Base-by-base conservation (phyloP, 140 eudicot genomes). In the Artemisia princeps region DNA sequence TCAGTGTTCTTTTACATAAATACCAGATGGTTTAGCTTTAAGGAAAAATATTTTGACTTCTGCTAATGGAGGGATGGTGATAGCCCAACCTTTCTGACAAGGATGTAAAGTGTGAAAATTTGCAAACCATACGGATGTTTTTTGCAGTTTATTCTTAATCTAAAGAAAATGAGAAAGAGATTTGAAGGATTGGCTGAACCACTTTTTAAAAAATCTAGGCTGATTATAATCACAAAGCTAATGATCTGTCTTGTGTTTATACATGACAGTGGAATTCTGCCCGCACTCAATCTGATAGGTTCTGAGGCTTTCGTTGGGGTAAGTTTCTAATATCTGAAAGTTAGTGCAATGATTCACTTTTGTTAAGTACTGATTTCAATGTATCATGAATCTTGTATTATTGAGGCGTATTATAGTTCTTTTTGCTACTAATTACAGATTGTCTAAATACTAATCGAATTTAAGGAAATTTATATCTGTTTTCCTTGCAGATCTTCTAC, bases 231-330 rank as follows among this genome's bases (percentile, higher is more conserved):
- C 45, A 28, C 59, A 20, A 53, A 72, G 64, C 76, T 71, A 61
- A 69, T 58, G 33, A 20, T 58, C 10, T 8, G 1, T 56, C 16
- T 60, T 11, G 46, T n/a, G 1, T 66, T 67, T 40, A n/a, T 64
- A 49, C 70, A 49, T 70, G 45, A 48, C 80, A 91, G 97, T 56
- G 97, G 97, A 69, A 84, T 91, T 79, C 78, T 87, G 73, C 82
- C 95, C 0, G 95, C 97, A 0, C 74, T 91, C 45, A 91, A 81
- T 45, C 61, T 91, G 71, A 44, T 83, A 59, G 44, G 73, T 58
- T 79, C 63, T 52, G 73, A 81, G 72, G 76, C 81, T 69, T 24
- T 87, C 10, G 87, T 85, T 40, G 97, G 95, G 97, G 97, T 91
- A 83, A 71, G 96, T 64, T 60, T 72, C 50, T 65, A 22, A 48